Evolutionary conservation across 2,329 filamentous ascomycete genomes (phyloP), one percentile per base, ranked within the genome.

Genomic region (Alternaria alternata): DNA sequence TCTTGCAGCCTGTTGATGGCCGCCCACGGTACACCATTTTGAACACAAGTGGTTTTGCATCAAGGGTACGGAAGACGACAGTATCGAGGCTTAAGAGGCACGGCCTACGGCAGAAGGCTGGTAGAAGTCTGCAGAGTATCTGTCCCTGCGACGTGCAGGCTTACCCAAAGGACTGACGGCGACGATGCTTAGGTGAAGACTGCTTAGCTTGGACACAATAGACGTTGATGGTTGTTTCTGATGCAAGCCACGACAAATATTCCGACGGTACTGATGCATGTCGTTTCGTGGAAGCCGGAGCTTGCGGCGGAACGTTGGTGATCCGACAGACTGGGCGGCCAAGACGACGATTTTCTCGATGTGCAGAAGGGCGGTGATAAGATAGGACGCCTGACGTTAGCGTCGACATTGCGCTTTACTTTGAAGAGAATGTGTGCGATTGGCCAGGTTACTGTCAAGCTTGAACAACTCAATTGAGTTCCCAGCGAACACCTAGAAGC

Each of bases 21-120:
- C 67, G 69, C 7, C 75, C 75, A 18, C 75, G 67, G 54, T 76
- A 77, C 3, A 77, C 74, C 75, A 77, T 77, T 18, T 14, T 68
- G 51, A 12, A 42, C 11, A 49, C 32, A 8, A 22, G 7, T 18
- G 46, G 22, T 38, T 24, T 36, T 18, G 46, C 32, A 36, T 36
- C 46, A 12, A 48, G 30, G 32, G 20, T 49, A 36, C 20, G 46
- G 46, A n/a, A 11, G 46, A 26, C 20, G 12, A 36, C 7, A 9
- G 8, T 36, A n/a, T n/a, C 16, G 9, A 4, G 20, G 14, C 22
- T 26, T n/a, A n/a, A 9, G 20, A 34, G 38, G 14, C 18, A 18
- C 18, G 3, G 51, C 28, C 30, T 30, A 9, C 22, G 5, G 12
- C 9, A 6, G 8, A 36, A 5, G 12, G 14, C 22, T 36, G 46